Conservation (phyloP, 768 basidiomycete genomes). For the Leccinum pellstonianum region DNA sequence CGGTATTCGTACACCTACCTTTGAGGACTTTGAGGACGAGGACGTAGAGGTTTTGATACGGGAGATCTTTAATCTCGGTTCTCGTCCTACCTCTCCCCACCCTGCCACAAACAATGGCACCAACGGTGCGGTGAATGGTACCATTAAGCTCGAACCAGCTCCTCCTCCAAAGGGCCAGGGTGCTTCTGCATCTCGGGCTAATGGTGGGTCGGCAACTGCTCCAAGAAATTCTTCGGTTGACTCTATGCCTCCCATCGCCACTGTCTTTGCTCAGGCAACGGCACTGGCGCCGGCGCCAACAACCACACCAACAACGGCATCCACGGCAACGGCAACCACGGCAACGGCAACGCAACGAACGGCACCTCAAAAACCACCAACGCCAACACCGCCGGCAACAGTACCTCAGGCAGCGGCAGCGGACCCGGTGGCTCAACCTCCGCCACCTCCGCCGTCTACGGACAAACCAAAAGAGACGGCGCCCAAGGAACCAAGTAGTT, state of each 20-base stretch:
- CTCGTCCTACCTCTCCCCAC: constrained; percentile 28
- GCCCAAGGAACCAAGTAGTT: not conserved
- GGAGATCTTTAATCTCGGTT: constrained; percentile 29
- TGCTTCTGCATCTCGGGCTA: constrained; percentile 21
- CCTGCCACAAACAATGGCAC: constrained; percentile 6
- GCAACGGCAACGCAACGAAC: not conserved
- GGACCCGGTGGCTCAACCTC: not conserved
- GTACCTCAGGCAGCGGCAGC: not conserved
- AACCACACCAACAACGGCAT: constrained; percentile 1
- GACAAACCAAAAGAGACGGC: constrained; percentile 11
- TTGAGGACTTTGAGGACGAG: constrained; percentile 31
- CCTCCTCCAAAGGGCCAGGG: constrained; percentile 25
- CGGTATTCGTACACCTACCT: constrained; percentile 32
- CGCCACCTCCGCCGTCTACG: not conserved
- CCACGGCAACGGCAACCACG: not conserved
- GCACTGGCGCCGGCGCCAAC: not conserved
- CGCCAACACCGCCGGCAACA: not conserved
- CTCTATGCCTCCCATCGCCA: constrained; percentile 18
- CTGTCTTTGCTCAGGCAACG: constrained; percentile 15
- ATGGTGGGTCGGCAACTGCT: constrained; percentile 34
- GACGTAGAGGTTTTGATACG: constrained; percentile 29
- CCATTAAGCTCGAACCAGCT: constrained; percentile 24
- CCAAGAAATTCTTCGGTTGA: constrained; percentile 24
- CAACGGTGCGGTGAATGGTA: constrained; percentile 11
- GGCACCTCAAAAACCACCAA: not conserved